A percentile compares a stretch with the other conserved stretches of the same genome.
Conservation (phyloP, 163 green algal genomes). For the Chlamydomonas reinhardtii region DNA sequence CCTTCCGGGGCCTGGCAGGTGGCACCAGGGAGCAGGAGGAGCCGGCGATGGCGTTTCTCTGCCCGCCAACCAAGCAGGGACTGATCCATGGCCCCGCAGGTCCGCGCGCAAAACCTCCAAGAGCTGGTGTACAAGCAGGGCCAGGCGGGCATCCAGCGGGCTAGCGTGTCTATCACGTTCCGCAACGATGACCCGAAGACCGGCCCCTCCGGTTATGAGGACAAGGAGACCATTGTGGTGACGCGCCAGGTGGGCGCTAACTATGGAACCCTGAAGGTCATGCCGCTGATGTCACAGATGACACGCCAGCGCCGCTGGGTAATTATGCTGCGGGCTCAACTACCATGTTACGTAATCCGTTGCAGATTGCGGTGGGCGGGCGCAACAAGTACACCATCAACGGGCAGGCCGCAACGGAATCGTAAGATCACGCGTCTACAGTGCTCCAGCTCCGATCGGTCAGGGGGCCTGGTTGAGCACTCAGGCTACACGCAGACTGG, state of each 20-base stretch:
- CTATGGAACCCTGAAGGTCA: too few relatives aligned
- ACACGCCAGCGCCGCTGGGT: too few relatives aligned
- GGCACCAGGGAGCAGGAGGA: too few relatives aligned
- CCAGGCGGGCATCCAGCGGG: conserved; percentile 97
- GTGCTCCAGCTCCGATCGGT: too few relatives aligned
- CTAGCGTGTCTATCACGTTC: conserved; percentile 97
- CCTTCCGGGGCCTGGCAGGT: too few relatives aligned
- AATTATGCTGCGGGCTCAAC: too few relatives aligned
- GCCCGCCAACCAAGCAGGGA: too few relatives aligned
- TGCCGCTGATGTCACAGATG: too few relatives aligned
- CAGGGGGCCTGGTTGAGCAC: too few relatives aligned
- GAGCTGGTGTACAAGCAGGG: conserved; percentile 99
- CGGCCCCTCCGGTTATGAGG: conserved; percentile 93
- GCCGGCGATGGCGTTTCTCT: too few relatives aligned
- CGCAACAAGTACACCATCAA: conserved; percentile 99
- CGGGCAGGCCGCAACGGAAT: conserved; percentile 83
- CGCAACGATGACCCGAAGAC: conserved; percentile 91
- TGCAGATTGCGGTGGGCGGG: conserved; percentile 96
- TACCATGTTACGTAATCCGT: too few relatives aligned
- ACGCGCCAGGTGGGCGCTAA: conserved; percentile 81
- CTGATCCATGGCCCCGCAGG: conserved; percentile 66
- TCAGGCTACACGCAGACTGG: too few relatives aligned
- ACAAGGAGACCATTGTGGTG: conserved; percentile 95
- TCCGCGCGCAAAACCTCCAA: conserved; percentile 93
- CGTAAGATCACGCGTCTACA: conserved; percentile 19